Conservation (phyloP, 139 green algal genomes). For the Chlorella sorokiniana region DNA sequence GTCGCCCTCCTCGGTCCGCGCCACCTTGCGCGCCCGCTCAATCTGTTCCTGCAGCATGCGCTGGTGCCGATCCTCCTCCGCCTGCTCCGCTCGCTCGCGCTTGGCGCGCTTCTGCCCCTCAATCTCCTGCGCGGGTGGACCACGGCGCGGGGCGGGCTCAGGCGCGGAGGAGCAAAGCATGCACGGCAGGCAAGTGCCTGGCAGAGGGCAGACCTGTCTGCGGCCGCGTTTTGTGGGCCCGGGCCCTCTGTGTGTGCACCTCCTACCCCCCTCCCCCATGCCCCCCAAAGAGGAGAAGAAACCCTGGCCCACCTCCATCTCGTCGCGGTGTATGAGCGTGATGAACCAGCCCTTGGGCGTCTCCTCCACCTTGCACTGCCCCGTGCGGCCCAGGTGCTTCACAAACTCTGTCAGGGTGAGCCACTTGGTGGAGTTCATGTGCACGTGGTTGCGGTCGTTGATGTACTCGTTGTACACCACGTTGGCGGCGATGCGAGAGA, state of each 20-base stretch:
- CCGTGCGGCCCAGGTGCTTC: constrained; percentile 73
- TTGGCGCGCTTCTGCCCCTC: constrained; percentile 56
- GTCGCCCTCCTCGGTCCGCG: constrained; percentile 31
- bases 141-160: background rate
- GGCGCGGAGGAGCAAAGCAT: too few species aligned
- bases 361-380: constrained; percentile 93
- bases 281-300: too few species aligned
- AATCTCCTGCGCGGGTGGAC: constrained; percentile 39
- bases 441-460: constrained; percentile 80
- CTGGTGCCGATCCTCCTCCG: constrained; percentile 53
- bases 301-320: constrained; percentile 31
- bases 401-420: constrained; percentile 90
- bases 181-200: too few species aligned
- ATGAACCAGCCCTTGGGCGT: constrained; percentile 96
- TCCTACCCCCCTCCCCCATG: too few species aligned
- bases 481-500: constrained; percentile 80
- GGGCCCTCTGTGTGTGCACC: too few species aligned
- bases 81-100: constrained; percentile 52
- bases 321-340: constrained; percentile 54
- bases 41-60: constrained; percentile 59
- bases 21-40: constrained; percentile 54
- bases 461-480: constrained; percentile 61
- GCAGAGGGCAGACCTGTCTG: too few species aligned
- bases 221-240: too few species aligned
- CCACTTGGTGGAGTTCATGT: constrained; percentile 99